These are phyloP conservation scores for Malassezia caprae DNA, from an alignment of 1,284 basidiomycete genomes.

Conservation along the genomic window DNA sequence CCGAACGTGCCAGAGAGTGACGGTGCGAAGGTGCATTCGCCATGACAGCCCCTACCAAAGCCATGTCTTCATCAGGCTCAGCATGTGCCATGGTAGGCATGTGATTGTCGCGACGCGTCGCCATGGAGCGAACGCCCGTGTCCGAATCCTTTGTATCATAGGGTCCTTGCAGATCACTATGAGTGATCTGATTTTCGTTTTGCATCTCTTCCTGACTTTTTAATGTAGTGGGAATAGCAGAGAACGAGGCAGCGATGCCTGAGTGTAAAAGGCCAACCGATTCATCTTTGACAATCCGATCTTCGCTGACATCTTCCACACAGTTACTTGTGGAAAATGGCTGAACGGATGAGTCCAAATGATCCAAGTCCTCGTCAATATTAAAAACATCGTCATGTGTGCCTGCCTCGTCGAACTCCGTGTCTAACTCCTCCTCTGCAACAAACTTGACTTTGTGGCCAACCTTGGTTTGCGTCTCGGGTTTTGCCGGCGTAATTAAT, in stretches of 20 bases:
- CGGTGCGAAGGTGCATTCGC: slow-evolving; percentile 41
- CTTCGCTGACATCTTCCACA: neutral
- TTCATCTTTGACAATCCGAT: neutral
- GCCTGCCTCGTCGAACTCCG: neutral
- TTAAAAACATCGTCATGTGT: neutral
- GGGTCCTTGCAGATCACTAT: neutral
- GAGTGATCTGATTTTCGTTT: neutral
- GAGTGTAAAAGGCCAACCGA: neutral
- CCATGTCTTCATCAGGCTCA: slow-evolving; percentile 19
- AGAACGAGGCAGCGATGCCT: slow-evolving; percentile 4
- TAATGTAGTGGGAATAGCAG: neutral
- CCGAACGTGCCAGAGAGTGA: neutral
- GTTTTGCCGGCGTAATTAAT: neutral
- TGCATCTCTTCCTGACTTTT: neutral
- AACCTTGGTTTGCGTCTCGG: neutral
- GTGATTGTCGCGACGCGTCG: neutral
- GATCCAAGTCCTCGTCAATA: neutral
- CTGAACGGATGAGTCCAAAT: neutral
- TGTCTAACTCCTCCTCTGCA: neutral
- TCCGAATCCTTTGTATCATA: neutral
- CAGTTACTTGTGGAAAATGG: neutral
- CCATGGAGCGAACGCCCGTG: too few relatives aligned
- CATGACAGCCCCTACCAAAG: slow-evolving; percentile 31
- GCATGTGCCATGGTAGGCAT: neutral
- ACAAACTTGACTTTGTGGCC: neutral